Percentiles rank a stretch among this genome's conserved stretches.
These are phyloP conservation scores for Blyttiomyces sp. DNA, from an alignment of 371 early-diverging fungal genomes.

Conservation along the genomic window DNA sequence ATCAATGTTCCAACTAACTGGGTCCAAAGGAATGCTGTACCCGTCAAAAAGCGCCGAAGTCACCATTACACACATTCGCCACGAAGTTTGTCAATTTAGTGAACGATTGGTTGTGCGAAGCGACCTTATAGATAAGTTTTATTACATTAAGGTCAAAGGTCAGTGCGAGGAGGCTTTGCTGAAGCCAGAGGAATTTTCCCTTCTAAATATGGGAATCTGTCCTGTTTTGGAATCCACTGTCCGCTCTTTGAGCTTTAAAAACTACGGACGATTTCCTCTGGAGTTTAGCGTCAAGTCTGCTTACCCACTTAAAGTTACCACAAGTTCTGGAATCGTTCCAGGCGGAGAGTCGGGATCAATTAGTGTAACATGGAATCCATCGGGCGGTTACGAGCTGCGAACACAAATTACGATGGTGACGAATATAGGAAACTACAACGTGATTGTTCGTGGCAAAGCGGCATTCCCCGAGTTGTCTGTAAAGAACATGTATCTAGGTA, in stretches of 20 bases:
- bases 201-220: slow-evolving; percentile 52
- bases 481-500: slow-evolving; percentile 38
- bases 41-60: slow-evolving; percentile 37
- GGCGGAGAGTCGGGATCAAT: slow-evolving; percentile 39
- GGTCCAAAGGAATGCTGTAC: slow-evolving; percentile 37
- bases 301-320: slow-evolving; percentile 51
- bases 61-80: slow-evolving; percentile 36
- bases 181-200: slow-evolving; percentile 46
- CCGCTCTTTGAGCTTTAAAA: slow-evolving; percentile 40
- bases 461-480: slow-evolving; percentile 51
- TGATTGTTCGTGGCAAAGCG: slow-evolving; percentile 51
- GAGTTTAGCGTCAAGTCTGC: slow-evolving; percentile 38
- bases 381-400: slow-evolving; percentile 56
- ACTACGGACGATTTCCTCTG: slow-evolving; percentile 52
- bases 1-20: slow-evolving; percentile 44
- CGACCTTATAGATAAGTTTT: slow-evolving; percentile 49
- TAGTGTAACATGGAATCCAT: slow-evolving; percentile 50
- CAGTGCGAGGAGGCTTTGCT: slow-evolving; percentile 57
- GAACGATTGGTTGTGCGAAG: slow-evolving; percentile 45
- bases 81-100: slow-evolving; percentile 42
- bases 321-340: slow-evolving; percentile 32
- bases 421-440: slow-evolving; percentile 51
- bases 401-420: slow-evolving; percentile 47
- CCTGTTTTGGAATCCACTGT: slow-evolving; percentile 49
- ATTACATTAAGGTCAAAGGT: slow-evolving; percentile 40